Evolutionary conservation across 1,139 yeast species (phyloP).

Genomic region (Yamadazyma friedrichii): DNA sequence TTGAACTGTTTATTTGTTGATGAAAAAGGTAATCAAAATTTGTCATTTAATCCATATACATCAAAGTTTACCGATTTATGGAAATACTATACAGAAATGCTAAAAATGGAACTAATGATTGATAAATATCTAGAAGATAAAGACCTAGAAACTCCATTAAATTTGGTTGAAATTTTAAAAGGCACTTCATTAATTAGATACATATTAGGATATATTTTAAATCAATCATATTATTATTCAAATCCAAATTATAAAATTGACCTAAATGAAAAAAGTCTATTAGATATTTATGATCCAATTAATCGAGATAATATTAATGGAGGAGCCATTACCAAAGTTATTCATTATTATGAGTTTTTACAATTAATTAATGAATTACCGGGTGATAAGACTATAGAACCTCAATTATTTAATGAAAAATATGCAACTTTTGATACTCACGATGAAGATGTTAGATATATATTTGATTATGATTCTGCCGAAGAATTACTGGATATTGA

Average conservation of each 20-base stretch:
- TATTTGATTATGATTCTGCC: slow-evolving; percentile 57
- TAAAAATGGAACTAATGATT: slow-evolving; percentile 58
- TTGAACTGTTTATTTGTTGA: slow-evolving; percentile 50
- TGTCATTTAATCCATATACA: slow-evolving; percentile 59
- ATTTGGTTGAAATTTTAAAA: slow-evolving; percentile 52
- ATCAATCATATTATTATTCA: slow-evolving; percentile 17
- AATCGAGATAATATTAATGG: slow-evolving; percentile 59
- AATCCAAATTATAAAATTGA: slow-evolving; percentile 9
- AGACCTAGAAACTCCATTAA: slow-evolving; percentile 42
- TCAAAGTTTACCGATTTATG: slow-evolving; percentile 56
- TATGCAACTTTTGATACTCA: slow-evolving; percentile 43
- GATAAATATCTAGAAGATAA: slow-evolving; percentile 59
- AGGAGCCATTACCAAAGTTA: slow-evolving; percentile 28
- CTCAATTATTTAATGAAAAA: background rate
- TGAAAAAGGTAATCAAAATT: slow-evolving; percentile 29
- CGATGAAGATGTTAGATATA: slow-evolving; percentile 71
- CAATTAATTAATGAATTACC: slow-evolving; percentile 7
- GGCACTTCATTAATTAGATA: slow-evolving; percentile 66
- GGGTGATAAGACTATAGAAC: slow-evolving; percentile 12
- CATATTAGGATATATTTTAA: slow-evolving; percentile 58
- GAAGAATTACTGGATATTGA: slow-evolving; percentile 19
- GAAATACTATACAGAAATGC: slow-evolving; percentile 61
- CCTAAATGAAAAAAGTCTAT: slow-evolving; percentile 7
- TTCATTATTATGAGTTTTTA: slow-evolving; percentile 10
- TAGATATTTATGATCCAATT: slow-evolving; percentile 58